Percentiles rank a stretch among this genome's conserved stretches.
Conservation (phyloP, 305 asterid genomes). For the Fraxinus latifolia region DNA sequence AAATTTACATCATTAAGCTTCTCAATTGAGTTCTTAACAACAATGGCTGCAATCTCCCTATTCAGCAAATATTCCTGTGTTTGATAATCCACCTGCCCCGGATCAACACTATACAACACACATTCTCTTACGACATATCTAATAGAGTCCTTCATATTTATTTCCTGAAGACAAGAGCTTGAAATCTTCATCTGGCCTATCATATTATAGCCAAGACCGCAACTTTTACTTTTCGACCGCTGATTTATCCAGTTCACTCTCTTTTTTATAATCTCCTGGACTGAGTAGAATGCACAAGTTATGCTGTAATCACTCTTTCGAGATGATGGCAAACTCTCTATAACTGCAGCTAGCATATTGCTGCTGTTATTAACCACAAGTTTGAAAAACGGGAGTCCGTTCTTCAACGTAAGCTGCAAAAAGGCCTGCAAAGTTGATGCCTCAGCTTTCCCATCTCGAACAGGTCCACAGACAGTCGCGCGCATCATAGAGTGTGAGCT, state of each 20-base stretch:
- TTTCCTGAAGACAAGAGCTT: constrained; percentile 24
- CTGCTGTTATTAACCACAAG: constrained; percentile 65
- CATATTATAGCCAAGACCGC: constrained; percentile 53
- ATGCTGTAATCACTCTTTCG: constrained; percentile 46
- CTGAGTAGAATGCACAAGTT: constrained; percentile 67
- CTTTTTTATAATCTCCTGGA: constrained; percentile 69
- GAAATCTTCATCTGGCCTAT: constrained; percentile 78
- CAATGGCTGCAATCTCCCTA: constrained; percentile 71
- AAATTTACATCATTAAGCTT: constrained; percentile 13
- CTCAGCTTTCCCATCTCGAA: constrained; percentile 34
- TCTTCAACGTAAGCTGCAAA: constrained; percentile 60
- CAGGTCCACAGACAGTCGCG: constrained; percentile 24
- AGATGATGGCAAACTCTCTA: constrained; percentile 45
- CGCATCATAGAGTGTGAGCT: constrained; percentile 27
- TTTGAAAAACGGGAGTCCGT: constrained; percentile 71
- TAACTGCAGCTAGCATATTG: constrained; percentile 75
- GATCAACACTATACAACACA: constrained; percentile 51
- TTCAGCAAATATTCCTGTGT: constrained; percentile 37
- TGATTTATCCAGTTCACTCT: constrained; percentile 68
- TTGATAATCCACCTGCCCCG: constrained; percentile 38
- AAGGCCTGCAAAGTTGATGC: constrained; percentile 46
- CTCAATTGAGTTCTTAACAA: constrained; percentile 37
- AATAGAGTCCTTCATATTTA: constrained; percentile 19
- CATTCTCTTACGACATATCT: constrained; percentile 48
- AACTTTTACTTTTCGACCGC: constrained; percentile 53